Evolutionary conservation across 2,329 filamentous ascomycete species (phyloP).

Genomic region (Phialocephala sp.): DNA sequence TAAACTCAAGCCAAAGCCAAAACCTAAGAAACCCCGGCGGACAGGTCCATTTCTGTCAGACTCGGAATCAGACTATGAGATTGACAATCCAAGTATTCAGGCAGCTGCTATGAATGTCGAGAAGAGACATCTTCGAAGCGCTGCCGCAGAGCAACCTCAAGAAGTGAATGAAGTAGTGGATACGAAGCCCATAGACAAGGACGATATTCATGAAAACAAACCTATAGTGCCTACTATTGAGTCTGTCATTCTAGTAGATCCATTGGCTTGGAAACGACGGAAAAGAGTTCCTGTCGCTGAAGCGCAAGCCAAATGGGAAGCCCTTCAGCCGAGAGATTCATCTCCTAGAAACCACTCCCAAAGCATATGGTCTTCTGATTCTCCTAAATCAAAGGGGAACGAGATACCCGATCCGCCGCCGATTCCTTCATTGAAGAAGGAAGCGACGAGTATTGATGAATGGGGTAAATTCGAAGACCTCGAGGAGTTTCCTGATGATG

Average conservation of each 20-base stretch:
- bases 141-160: constrained; percentile 22
- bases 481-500: constrained; percentile 59
- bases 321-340: constrained; percentile 34
- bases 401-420: constrained; percentile 27
- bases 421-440: constrained; percentile 54
- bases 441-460: constrained; percentile 54
- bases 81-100: constrained; percentile 26
- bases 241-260: constrained; percentile 20
- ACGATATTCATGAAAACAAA: constrained; percentile 30
- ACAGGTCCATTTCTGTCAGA: constrained; percentile 74
- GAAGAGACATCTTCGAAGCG: constrained; percentile 28
- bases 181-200: constrained; percentile 25
- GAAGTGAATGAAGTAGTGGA: constrained; percentile 28
- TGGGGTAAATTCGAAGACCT: constrained; percentile 62
- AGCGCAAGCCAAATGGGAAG: constrained; percentile 41
- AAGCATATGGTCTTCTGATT: constrained; percentile 21
- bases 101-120: constrained; percentile 28
- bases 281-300: constrained; percentile 34
- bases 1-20: constrained; percentile 44
- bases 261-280: constrained; percentile 17
- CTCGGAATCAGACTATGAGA: constrained; percentile 61
- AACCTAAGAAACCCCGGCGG: constrained; percentile 38
- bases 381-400: constrained; percentile 10
- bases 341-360: constrained; percentile 8
- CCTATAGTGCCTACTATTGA: constrained; percentile 25